phyloP scores from a whole-genome alignment of 2,329 filamentous ascomycete genomes.

The Penicillium hordei region DNA sequence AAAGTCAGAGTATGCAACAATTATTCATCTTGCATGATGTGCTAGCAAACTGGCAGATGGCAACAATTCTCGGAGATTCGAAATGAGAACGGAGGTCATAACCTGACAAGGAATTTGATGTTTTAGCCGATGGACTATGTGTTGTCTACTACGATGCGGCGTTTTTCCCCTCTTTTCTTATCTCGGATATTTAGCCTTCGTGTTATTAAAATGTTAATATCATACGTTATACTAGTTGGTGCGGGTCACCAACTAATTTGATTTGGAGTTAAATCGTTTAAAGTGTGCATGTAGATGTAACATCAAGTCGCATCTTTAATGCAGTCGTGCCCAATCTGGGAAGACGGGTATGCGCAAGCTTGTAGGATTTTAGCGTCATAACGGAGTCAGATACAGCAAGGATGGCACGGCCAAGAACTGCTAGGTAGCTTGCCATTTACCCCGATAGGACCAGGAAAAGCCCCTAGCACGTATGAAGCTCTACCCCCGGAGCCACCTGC shows the following conservation, averaged over 20 bases:
- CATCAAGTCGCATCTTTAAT: conserved; percentile 4
- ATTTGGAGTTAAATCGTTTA: background rate
- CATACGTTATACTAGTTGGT: background rate
- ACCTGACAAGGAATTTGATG: background rate
- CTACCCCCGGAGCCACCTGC: background rate
- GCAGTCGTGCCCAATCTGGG: background rate
- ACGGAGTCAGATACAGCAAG: background rate
- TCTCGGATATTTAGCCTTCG: background rate
- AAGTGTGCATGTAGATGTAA: conserved; percentile 1
- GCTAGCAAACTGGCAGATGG: background rate
- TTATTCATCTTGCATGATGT: background rate
- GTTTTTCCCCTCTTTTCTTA: conserved; percentile 5
- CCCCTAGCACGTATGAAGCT: background rate
- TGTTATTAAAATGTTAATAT: background rate
- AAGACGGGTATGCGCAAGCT: background rate
- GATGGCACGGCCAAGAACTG: background rate
- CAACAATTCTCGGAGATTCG: background rate
- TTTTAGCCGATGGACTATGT: background rate
- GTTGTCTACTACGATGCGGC: background rate
- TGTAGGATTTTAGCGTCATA: background rate
- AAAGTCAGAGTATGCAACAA: background rate
- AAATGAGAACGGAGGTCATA: background rate
- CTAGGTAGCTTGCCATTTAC: background rate
- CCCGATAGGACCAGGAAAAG: background rate
- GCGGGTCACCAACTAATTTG: background rate